A percentile compares a stretch with the other conserved stretches of the same genome.
These are phyloP conservation scores for Wickerhamomyces sp. DNA, from an alignment of 1,139 yeast species.

Conservation along the genomic window DNA sequence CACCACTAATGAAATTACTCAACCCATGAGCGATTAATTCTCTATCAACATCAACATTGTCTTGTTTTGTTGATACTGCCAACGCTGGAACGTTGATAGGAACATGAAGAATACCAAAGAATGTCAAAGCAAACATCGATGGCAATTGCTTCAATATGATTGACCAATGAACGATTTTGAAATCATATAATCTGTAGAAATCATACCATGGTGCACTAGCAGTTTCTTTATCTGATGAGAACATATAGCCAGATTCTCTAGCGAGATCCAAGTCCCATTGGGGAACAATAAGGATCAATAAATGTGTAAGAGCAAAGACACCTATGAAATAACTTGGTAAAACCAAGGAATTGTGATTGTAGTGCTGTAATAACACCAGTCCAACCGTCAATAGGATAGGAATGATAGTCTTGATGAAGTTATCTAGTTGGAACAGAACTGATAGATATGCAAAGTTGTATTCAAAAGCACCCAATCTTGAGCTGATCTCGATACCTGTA, in stretches of 20 bases:
- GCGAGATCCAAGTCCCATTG: slow-evolving; percentile 55
- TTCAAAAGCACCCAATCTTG: slow-evolving; percentile 69
- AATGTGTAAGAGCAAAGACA: slow-evolving; percentile 66
- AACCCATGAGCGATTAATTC: slow-evolving; percentile 94
- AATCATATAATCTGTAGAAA: slow-evolving; percentile 70
- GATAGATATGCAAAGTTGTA: slow-evolving; percentile 55
- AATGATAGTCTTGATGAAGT: slow-evolving; percentile 62
- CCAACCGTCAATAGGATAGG: slow-evolving; percentile 63
- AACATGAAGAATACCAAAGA: slow-evolving; percentile 91
- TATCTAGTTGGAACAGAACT: slow-evolving; percentile 37
- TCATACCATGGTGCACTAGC: slow-evolving; percentile 82
- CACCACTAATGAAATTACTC: slow-evolving; percentile 84
- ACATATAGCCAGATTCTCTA: slow-evolving; percentile 80
- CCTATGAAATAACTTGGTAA: slow-evolving; percentile 77
- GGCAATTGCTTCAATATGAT: slow-evolving; percentile 70
- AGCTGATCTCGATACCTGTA: slow-evolving; percentile 87
- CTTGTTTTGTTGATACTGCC: slow-evolving; percentile 86
- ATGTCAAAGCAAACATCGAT: slow-evolving; percentile 91
- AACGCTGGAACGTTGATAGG: slow-evolving; percentile 97
- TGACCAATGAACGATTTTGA: slow-evolving; percentile 67
- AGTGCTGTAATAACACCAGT: slow-evolving; percentile 59
- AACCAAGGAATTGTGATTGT: slow-evolving; percentile 65
- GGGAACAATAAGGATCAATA: slow-evolving; percentile 61
- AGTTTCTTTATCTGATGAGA: slow-evolving; percentile 42
- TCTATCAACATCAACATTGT: slow-evolving; percentile 78